phyloP scores from a whole-genome alignment of 768 basidiomycete genomes.

The Nidularia pulvinata region DNA sequence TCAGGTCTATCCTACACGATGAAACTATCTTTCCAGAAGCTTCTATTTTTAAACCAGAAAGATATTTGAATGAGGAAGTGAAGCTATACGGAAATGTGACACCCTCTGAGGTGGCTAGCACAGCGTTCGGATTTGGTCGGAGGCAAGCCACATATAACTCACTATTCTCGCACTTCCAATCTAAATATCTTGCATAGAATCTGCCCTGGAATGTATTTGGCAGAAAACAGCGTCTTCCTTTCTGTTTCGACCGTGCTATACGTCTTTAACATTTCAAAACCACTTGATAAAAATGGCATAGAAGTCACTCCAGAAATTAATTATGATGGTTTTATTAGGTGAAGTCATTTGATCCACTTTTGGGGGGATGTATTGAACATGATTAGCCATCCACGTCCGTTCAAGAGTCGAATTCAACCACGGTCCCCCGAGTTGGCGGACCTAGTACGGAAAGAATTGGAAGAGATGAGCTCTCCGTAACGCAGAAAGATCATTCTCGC shows the following conservation, averaged over 20 bases:
- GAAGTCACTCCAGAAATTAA: neutral
- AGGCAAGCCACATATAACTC: constrained; percentile 1
- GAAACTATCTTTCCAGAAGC: constrained; percentile 26
- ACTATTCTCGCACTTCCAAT: neutral
- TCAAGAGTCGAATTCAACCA: neutral
- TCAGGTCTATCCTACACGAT: constrained; percentile 21
- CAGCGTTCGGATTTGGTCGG: constrained; percentile 15
- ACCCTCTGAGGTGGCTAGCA: constrained; percentile 3
- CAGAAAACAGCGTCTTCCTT: constrained; percentile 12
- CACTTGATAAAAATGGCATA: constrained; percentile 8
- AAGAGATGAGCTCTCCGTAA: neutral
- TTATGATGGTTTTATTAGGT: neutral
- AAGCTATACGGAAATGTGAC: constrained; percentile 5
- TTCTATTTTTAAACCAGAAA: constrained; percentile 26
- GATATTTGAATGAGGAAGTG: constrained; percentile 13
- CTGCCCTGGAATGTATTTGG: constrained; percentile 21
- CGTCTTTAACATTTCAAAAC: constrained; percentile 12
- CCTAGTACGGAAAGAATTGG: neutral
- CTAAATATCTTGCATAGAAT: constrained; percentile 4
- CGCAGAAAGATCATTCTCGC: too few species aligned
- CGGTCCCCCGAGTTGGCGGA: neutral
- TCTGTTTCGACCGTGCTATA: constrained; percentile 14
- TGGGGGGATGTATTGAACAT: neutral
- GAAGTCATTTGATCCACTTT: neutral
- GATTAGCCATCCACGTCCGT: neutral